Percentiles rank a stretch among this genome's conserved stretches.
phyloP scores from a whole-genome alignment of 352 stramenopile genomes.

The Discostella stelligera region DNA sequence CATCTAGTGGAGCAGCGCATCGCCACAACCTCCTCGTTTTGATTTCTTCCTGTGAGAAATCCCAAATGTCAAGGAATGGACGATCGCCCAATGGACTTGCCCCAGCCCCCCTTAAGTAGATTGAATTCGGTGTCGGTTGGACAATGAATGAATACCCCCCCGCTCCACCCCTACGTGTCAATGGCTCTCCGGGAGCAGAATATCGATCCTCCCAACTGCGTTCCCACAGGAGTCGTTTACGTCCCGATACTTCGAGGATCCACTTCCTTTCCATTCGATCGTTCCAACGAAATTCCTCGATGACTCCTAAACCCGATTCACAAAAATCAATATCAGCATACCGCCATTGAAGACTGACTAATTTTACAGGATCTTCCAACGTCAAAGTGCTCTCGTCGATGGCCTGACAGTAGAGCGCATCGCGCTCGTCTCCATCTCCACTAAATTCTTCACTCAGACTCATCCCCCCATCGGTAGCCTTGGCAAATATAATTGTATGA shows the following conservation, averaged over 20 bases:
- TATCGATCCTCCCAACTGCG: constrained; percentile 50
- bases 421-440: constrained; percentile 26
- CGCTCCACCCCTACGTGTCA: constrained; percentile 34
- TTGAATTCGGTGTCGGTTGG: constrained; percentile 36
- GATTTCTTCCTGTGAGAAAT: constrained; percentile 29
- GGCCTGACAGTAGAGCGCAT: constrained; percentile 39
- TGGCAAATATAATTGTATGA: constrained; percentile 31
- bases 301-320: constrained; percentile 31
- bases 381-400: constrained; percentile 22
- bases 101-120: constrained; percentile 43
- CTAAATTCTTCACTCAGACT: constrained; percentile 25
- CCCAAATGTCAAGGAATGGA: constrained; percentile 47
- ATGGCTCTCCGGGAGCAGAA: constrained; percentile 32
- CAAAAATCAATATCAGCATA: constrained; percentile 40
- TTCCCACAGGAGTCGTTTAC: constrained; percentile 42
- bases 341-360: constrained; percentile 48
- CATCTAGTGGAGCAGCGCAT: constrained; percentile 39
- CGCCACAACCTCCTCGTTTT: constrained; percentile 46
- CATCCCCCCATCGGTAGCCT: constrained; percentile 44
- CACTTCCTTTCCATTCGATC: constrained; percentile 48
- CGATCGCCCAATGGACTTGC: constrained; percentile 46
- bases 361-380: constrained; percentile 26
- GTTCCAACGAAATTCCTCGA: constrained; percentile 52
- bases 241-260: constrained; percentile 28
- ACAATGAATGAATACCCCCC: constrained; percentile 42